These are phyloP conservation scores for Citrus maxima DNA, from an alignment of 345 rosid species.

Conservation along the genomic window DNA sequence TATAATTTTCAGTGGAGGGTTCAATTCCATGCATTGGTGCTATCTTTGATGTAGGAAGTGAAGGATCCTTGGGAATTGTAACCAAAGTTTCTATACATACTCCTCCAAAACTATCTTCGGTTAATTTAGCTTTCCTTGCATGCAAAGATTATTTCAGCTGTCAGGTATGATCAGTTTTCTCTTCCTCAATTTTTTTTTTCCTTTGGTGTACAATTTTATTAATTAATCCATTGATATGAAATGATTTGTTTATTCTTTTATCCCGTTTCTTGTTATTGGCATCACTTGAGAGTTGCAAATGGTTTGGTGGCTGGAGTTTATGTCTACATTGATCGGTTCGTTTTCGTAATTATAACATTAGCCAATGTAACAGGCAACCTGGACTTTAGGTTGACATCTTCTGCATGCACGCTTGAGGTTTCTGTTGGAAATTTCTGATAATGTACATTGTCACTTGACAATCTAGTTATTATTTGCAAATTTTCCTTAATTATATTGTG, in stretches of 20 bases:
- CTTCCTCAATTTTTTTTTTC: background rate
- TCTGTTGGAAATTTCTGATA: background rate
- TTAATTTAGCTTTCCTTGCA: constrained; percentile 84
- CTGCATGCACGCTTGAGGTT: background rate
- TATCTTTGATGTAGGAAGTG: constrained; percentile 59
- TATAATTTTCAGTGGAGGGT: background rate
- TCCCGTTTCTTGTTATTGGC: background rate
- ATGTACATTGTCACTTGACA: background rate
- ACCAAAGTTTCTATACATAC: constrained; percentile 92
- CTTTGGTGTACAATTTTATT: background rate
- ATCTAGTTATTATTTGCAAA: background rate
- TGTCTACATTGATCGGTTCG: background rate
- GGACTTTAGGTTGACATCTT: background rate
- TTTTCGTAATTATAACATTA: background rate
- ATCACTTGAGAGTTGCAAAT: background rate
- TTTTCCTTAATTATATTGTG: background rate
- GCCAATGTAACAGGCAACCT: background rate
- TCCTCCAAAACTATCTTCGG: constrained; percentile 76
- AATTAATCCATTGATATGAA: background rate
- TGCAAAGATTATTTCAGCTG: constrained; percentile 84
- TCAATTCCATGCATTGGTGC: constrained; percentile 8
- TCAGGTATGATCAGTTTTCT: constrained; percentile 55
- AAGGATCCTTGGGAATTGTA: constrained; percentile 93
- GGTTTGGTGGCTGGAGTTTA: background rate
- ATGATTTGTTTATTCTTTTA: background rate